Conservation (phyloP, 2,329 filamentous ascomycete species). For the Stylonectria norvegica region DNA sequence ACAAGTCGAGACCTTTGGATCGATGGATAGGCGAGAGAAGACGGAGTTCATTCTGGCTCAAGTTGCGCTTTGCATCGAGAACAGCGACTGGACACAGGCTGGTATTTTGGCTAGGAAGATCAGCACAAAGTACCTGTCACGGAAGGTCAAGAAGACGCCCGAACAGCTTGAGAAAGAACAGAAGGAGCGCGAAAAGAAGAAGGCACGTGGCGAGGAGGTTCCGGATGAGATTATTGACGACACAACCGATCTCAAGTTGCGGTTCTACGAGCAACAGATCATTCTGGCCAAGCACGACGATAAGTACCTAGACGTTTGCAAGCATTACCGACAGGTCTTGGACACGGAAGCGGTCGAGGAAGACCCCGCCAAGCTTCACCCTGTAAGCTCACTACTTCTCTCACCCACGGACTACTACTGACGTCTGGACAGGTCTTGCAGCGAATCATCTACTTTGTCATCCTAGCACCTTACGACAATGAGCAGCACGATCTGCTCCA, state of each 20-base stretch:
- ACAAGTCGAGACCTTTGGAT: constrained; percentile 98
- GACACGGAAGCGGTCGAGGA: constrained; percentile 95
- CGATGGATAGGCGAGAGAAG: constrained; percentile 96
- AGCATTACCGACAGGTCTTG: constrained; percentile 94
- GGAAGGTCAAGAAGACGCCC: constrained; percentile 84
- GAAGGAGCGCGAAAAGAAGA: constrained; percentile 84
- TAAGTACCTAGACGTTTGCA: constrained; percentile 97
- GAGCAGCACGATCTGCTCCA: constrained; percentile 97
- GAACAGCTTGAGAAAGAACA: constrained; percentile 89
- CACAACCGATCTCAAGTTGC: constrained; percentile 92
- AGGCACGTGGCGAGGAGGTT: constrained; percentile 74
- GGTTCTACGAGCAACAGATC: constrained; percentile 97
- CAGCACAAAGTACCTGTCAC: constrained; percentile 85
- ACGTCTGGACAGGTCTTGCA: constrained; percentile 66
- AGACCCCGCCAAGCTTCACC: constrained; percentile 78
- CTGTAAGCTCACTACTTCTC: constrained; percentile 53
- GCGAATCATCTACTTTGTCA: constrained; percentile 95
- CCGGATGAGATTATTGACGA: constrained; percentile 78
- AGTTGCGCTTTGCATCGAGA: constrained; percentile 91
- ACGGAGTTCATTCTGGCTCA: constrained; percentile 98
- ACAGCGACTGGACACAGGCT: constrained; percentile 93
- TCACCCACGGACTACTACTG: constrained; percentile 7
- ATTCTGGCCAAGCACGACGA: constrained; percentile 91
- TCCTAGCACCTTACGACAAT: constrained; percentile 95
- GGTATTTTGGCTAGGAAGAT: constrained; percentile 94